Evolutionary conservation across 2,329 filamentous ascomycete species (phyloP).

Genomic region (Bipolaris victoriae): DNA sequence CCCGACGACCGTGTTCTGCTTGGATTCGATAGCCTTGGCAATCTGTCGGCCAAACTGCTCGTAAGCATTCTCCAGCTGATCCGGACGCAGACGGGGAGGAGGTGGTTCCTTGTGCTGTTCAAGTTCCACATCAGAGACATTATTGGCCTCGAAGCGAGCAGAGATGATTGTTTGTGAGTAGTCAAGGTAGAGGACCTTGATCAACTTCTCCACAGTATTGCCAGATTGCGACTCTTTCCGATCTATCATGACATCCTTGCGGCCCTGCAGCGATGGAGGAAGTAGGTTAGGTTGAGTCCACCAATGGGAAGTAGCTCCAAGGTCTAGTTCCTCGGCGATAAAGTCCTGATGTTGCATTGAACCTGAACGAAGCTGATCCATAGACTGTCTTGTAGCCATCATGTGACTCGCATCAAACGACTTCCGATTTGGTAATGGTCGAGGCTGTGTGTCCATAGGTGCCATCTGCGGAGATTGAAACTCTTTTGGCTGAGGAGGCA

Average conservation of each 20-base stretch:
- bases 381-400: conserved; percentile 64
- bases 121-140: conserved; percentile 73
- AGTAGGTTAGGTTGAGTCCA: conserved; percentile 82
- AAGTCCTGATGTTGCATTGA: conserved; percentile 71
- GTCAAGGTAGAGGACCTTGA: conserved; percentile 91
- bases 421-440: conserved; percentile 58
- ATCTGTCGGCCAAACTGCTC: conserved; percentile 81
- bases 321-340: conserved; percentile 86
- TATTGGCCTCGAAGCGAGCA: conserved; percentile 75
- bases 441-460: conserved; percentile 51
- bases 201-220: conserved; percentile 76
- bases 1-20: conserved; percentile 80
- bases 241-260: conserved; percentile 83
- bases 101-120: conserved; percentile 88
- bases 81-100: conserved; percentile 81
- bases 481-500: conserved; percentile 43
- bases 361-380: conserved; percentile 72
- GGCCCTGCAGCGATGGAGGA: conserved; percentile 80
- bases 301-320: conserved; percentile 77
- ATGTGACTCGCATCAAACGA: conserved; percentile 69
- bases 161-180: conserved; percentile 94
- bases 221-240: conserved; percentile 78
- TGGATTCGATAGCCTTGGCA: conserved; percentile 69
- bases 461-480: conserved; percentile 37
- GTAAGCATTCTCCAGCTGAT: conserved; percentile 89